A percentile compares a stretch with the other conserved stretches of the same genome.
These are phyloP conservation scores for Colletotrichum sp. DNA, from an alignment of 2,329 filamentous ascomycete genomes.

Conservation along the genomic window DNA sequence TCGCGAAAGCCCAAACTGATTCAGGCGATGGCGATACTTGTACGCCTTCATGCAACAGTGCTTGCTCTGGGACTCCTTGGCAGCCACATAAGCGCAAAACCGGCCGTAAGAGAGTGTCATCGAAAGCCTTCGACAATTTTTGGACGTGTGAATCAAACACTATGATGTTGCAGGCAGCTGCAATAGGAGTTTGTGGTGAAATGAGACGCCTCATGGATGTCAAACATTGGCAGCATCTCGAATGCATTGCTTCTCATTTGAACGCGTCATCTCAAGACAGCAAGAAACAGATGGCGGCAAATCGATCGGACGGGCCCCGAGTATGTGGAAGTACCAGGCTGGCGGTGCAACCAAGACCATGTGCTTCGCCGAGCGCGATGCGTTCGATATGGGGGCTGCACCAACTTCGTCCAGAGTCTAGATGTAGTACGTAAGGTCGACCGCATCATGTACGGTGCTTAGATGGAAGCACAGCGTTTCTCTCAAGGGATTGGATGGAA, in stretches of 20 bases:
- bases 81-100: background rate
- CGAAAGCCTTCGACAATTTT: background rate
- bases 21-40: background rate
- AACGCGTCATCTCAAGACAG: background rate
- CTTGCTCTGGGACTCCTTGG: background rate
- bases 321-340: background rate
- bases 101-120: background rate
- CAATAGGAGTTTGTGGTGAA: background rate
- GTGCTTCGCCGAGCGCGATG: constrained; percentile 5
- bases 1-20: background rate
- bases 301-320: background rate
- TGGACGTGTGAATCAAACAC: background rate
- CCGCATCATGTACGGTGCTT: background rate
- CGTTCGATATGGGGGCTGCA: background rate
- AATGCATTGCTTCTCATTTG: background rate
- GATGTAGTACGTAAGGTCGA: background rate
- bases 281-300: background rate
- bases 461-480: background rate
- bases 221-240: background rate
- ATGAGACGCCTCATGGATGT: background rate
- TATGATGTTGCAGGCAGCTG: background rate
- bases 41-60: background rate
- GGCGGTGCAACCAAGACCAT: background rate
- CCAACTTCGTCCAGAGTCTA: constrained; percentile 1
- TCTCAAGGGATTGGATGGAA: background rate